phyloP scores from a whole-genome alignment of 768 basidiomycete genomes.

The Tephrocybe rancida region DNA sequence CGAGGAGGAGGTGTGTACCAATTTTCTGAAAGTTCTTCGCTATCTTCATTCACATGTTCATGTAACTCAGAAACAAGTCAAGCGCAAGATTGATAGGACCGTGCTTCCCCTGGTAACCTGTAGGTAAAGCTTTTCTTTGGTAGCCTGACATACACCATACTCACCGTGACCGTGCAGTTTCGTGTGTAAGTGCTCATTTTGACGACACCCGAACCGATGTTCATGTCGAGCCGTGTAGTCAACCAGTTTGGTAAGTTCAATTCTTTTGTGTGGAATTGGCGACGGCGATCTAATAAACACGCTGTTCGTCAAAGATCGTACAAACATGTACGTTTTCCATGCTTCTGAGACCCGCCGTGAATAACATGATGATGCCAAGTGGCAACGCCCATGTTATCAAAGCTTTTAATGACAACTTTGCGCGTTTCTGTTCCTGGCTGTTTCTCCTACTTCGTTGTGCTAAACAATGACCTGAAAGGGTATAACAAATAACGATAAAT shows the following conservation, averaged over 20 bases:
- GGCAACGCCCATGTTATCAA: slow-evolving; percentile 58
- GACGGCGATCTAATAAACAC: neutral
- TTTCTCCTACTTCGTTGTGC: neutral
- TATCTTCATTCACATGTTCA: too few relatives aligned
- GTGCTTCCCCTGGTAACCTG: slow-evolving; percentile 52
- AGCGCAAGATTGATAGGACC: slow-evolving; percentile 51
- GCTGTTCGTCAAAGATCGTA: neutral
- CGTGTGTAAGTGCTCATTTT: slow-evolving; percentile 42
- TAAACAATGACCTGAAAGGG: slow-evolving; percentile 31
- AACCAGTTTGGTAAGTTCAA: slow-evolving; percentile 45
- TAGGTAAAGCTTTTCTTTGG: slow-evolving; percentile 35
- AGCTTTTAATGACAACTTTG: slow-evolving; percentile 55
- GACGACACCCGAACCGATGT: too few relatives aligned
- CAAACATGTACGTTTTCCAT: neutral
- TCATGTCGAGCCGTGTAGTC: slow-evolving; percentile 26
- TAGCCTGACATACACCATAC: neutral
- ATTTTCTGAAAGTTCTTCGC: neutral
- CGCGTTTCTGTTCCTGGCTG: slow-evolving; percentile 22
- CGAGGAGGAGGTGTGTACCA: slow-evolving; percentile 50
- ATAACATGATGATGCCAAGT: slow-evolving; percentile 22
- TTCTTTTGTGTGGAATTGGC: neutral
- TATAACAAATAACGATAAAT: slow-evolving; percentile 53
- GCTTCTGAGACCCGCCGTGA: neutral
- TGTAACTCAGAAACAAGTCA: slow-evolving; percentile 37
- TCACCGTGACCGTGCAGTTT: slow-evolving; percentile 32